phyloP scores from a whole-genome alignment of 345 rosid species.

The Trapa bicornis region DNA sequence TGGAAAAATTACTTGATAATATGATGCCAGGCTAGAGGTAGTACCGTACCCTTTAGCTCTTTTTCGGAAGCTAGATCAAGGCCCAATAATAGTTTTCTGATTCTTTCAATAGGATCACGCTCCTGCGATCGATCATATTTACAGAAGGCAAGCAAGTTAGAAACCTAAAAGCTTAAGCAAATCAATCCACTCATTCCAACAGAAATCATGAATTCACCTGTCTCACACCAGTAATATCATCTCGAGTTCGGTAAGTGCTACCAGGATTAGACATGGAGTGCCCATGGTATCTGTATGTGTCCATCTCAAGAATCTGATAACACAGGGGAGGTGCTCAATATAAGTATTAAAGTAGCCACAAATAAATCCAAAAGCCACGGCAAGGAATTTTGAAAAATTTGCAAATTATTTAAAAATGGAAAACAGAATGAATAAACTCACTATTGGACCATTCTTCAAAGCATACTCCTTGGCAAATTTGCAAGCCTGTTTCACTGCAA shows the following conservation, averaged over 20 bases:
- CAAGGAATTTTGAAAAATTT: not conserved
- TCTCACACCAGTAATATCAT: slow-evolving; percentile 86
- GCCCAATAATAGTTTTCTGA: slow-evolving; percentile 62
- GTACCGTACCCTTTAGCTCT: slow-evolving; percentile 63
- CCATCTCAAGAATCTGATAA: slow-evolving; percentile 94
- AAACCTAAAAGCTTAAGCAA: not conserved
- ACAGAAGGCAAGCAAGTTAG: not conserved
- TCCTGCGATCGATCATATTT: slow-evolving; percentile 29
- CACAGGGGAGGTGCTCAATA: slow-evolving; percentile 1
- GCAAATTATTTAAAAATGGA: not conserved
- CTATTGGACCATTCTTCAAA: slow-evolving; percentile 89
- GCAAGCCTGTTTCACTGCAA: slow-evolving; percentile 98
- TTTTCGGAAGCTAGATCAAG: slow-evolving; percentile 92
- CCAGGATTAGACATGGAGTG: slow-evolving; percentile 99
- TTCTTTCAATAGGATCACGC: slow-evolving; percentile 88
- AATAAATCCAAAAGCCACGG: not conserved
- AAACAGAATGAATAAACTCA: slow-evolving; percentile 24
- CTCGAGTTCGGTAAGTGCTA: slow-evolving; percentile 98
- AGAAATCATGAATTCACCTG: slow-evolving; percentile 38
- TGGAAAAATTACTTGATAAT: not conserved
- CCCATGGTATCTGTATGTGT: slow-evolving; percentile 96
- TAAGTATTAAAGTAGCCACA: not conserved
- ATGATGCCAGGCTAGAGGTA: not conserved
- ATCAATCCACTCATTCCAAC: not conserved
- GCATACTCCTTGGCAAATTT: slow-evolving; percentile 84